A percentile compares a stretch with the other conserved stretches of the same genome.
Conservation (phyloP, 139 green algal genomes). For the Nannochloris sp. region DNA sequence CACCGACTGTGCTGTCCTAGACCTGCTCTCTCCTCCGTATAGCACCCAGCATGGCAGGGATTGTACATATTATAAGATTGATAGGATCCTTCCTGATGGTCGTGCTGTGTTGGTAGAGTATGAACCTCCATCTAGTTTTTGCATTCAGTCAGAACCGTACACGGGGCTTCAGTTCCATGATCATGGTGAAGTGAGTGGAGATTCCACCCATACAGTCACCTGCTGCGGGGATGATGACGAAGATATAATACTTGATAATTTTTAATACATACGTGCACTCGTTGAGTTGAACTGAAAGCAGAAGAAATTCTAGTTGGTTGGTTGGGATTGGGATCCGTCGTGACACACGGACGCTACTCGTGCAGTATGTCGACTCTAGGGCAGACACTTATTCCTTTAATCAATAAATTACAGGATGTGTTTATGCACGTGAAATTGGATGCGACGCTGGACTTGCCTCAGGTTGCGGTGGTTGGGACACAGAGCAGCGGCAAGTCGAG, state of each 20-base stretch:
- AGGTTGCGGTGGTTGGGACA: constrained; percentile 90
- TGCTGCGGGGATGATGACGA: too few species aligned
- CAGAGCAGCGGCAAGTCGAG: constrained; percentile 91
- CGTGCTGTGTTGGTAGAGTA: constrained; percentile 7
- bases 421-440: constrained; percentile 77
- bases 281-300: too few species aligned
- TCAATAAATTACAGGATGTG: constrained; percentile 90
- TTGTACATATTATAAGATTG: constrained; percentile 74
- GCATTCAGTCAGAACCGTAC: not conserved
- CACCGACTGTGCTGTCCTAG: constrained; percentile 76
- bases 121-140: constrained; percentile 25
- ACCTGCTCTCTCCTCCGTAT: constrained; percentile 86
- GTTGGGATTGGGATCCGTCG: too few species aligned
- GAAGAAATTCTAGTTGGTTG: too few species aligned
- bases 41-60: constrained; percentile 39
- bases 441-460: constrained; percentile 74
- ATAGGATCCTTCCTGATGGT: not conserved
- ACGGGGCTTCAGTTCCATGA: too few species aligned
- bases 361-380: constrained; percentile 36
- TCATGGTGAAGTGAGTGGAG: too few species aligned
- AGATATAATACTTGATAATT: too few species aligned
- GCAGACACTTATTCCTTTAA: constrained; percentile 71
- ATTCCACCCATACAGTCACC: too few species aligned
- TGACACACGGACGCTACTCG: too few species aligned
- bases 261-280: too few species aligned